Base-by-base conservation (phyloP, 78 protist genomes). In the Speleostelium caveatum region DNA sequence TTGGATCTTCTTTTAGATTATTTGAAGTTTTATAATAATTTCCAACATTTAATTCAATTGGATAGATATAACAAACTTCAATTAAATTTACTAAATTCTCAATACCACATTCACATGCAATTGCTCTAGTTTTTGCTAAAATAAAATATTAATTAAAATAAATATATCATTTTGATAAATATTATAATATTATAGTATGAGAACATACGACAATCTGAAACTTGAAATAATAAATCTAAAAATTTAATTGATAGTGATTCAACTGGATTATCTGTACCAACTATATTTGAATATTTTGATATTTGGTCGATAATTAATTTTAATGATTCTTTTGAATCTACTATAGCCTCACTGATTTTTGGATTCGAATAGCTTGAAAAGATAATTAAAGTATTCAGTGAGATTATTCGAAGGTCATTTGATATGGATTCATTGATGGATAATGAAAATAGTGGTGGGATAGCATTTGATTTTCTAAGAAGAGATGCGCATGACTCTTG, bases 121-220 rank as follows among this genome's bases (percentile, higher is more conserved):
- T 36, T 1, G 90, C 90, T 60, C 78, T 67, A n/a, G 90, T 83
- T 60, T 83, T 83, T 1, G 90, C n/a, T n/a, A 56, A 39, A 38
- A 4, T 14, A 3, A 63, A 33, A 14, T 6, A 36, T 21, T 17
- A 32, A 33, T 63, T 33, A 32, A 33, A 35, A 35, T 63, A 14
- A 58, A n/a, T 4, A 58, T 8, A 58, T 58, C n/a, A 3, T 58
- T 58, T 22, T 58, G 14, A 58, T 58, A 22, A 14, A 58, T 58
- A 24, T 58, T 58, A n/a, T 14, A 5, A 22, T 8, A 7, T 61
- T 21, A n/a, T n/a, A n/a, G n/a, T n/a, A n/a, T n/a, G n/a, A 67
- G 56, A n/a, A n/a, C n/a, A n/a, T n/a, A n/a, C n/a, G 41, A 69
- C 90, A 83, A 69, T 83, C 90, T 38, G 90, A 83, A 21, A 83